Evolutionary conservation across 2,329 filamentous ascomycete species (phyloP).

Genomic region (Chaetomium sp.): DNA sequence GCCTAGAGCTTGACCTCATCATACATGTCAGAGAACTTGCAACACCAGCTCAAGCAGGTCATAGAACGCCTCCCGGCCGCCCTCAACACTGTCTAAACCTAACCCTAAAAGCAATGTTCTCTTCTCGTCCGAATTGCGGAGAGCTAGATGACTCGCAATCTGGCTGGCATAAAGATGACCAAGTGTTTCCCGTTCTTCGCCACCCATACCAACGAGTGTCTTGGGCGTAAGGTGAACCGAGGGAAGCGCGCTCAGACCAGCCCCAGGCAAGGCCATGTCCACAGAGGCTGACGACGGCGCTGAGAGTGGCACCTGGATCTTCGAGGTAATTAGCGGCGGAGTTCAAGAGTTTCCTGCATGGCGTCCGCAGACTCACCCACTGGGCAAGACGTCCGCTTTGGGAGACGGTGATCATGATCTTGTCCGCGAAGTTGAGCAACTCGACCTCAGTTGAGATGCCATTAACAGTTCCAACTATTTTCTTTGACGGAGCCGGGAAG

Average conservation of each 20-base stretch:
- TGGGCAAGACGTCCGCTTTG: constrained; percentile 85
- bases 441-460: constrained; percentile 72
- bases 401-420: constrained; percentile 84
- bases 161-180: constrained; percentile 90
- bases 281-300: constrained; percentile 64
- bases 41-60: constrained; percentile 66
- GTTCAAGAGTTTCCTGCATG: background rate
- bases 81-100: constrained; percentile 55
- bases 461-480: constrained; percentile 63
- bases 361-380: constrained; percentile 66
- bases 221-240: constrained; percentile 81
- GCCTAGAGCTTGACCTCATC: background rate
- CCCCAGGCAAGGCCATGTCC: constrained; percentile 59
- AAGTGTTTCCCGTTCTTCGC: constrained; percentile 75
- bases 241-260: constrained; percentile 62
- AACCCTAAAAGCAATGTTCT: constrained; percentile 65
- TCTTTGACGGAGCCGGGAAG: constrained; percentile 69
- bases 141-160: constrained; percentile 77
- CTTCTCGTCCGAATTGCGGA: constrained; percentile 66
- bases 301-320: constrained; percentile 81
- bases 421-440: constrained; percentile 78
- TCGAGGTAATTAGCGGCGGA: constrained; percentile 41
- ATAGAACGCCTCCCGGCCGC: constrained; percentile 61
- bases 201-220: constrained; percentile 82
- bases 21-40: constrained; percentile 52